Conservation (phyloP, 2,329 filamentous ascomycete genomes). For the Teratosphaeria nubilosa region DNA sequence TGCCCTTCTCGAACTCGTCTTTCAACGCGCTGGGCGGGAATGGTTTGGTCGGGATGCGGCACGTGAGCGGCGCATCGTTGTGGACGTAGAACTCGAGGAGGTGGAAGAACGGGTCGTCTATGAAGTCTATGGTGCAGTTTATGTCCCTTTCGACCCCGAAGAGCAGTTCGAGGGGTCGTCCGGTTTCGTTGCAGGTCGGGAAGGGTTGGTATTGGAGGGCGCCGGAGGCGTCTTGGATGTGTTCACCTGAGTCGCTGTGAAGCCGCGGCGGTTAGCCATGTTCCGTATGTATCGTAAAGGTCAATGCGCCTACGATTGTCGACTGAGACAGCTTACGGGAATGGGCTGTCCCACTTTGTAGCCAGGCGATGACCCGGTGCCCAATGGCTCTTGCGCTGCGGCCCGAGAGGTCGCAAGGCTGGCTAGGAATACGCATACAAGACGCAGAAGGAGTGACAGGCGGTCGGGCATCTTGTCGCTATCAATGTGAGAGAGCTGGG, state of each 20-base stretch:
- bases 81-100: constrained; percentile 96
- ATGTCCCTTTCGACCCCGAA: constrained; percentile 74
- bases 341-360: constrained; percentile 41
- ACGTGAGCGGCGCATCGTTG: constrained; percentile 85
- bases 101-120: constrained; percentile 74
- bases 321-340: constrained; percentile 40
- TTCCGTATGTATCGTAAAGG: background rate
- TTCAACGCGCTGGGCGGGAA: constrained; percentile 32
- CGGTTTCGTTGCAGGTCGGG: constrained; percentile 80
- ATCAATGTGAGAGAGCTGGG: background rate
- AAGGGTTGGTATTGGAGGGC: constrained; percentile 90
- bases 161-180: constrained; percentile 67
- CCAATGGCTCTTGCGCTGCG: constrained; percentile 32
- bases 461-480: constrained; percentile 13
- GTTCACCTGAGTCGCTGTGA: constrained; percentile 72
- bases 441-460: constrained; percentile 17
- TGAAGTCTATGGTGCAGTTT: constrained; percentile 72
- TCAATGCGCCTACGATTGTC: background rate
- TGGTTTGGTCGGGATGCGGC: constrained; percentile 76
- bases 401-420: constrained; percentile 28
- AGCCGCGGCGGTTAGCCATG: background rate
- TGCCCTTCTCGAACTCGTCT: constrained; percentile 22
- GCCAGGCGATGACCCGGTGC: constrained; percentile 24
- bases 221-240: constrained; percentile 68
- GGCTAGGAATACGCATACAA: constrained; percentile 23